Base-by-base conservation (phyloP, 2,329 filamentous ascomycete genomes). In the Dothideomycetes sp. region DNA sequence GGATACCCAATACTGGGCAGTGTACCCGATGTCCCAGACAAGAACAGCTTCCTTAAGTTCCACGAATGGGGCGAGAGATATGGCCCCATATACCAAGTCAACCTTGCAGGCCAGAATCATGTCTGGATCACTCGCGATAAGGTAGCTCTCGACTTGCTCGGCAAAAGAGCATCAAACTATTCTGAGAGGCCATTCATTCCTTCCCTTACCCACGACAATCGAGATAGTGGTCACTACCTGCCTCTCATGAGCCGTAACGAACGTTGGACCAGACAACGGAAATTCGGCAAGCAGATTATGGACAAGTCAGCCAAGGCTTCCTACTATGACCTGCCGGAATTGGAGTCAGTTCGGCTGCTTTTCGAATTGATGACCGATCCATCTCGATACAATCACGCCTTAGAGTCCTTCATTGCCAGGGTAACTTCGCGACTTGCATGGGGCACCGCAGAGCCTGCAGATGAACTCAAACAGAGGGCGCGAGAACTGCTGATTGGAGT, bases 391-490 rank as follows among this genome's bases (percentile, higher is more conserved):
- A 65, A 66, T 34, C 56, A 63, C 40, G 55, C 55, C 1, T 49
- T 67, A 30, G 64, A 68, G 42, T 65, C 63, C 0, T 68, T 61
- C 52, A 61, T 66, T 30, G 55, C 64, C 11, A 57, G 64, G 12
- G 59, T 68, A n/a, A 68, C 63, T n/a, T 64, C 61, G 38, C 58
- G 64, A 19, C 52, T 68, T 7, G 64, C 64, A 12, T 68, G 64
- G 64, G 65, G 64, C 8, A 63, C 61, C 38, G 55, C 60, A 36
- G 57, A 62, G 38, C 60, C 59, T 7, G 62, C 61, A 22, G 63
- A 67, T 31, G 64, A 68, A 41, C 57, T 67, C 34, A 68, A 68
- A 42, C 63, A 67, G 45, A 56, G 64, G 33, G 64, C 65, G 3
- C 60, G 63, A 31, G 65, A 67, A 43, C 58, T 68, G 11, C 54